Conservation (phyloP, 1,139 yeast genomes). For the Taphrina pruni region DNA sequence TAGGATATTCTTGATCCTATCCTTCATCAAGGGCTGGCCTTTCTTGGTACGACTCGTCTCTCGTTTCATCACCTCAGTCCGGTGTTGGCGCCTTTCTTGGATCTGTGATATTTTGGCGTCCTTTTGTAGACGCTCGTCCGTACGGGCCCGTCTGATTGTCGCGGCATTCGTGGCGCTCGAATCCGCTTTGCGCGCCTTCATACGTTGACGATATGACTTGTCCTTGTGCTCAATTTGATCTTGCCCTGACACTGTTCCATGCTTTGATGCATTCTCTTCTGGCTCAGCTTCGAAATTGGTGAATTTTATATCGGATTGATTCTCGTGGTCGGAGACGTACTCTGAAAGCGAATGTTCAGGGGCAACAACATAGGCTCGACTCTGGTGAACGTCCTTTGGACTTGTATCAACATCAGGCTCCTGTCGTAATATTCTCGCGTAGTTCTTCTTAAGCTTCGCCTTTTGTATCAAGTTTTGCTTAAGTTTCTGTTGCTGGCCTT, state of each 20-base stretch:
- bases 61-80: constrained; percentile 20
- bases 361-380: background rate
- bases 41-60: constrained; percentile 31
- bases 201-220: constrained; percentile 16
- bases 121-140: constrained; percentile 4
- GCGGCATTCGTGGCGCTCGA: constrained; percentile 7
- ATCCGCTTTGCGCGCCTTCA: constrained; percentile 15
- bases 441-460: constrained; percentile 38
- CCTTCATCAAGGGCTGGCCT: constrained; percentile 39
- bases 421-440: constrained; percentile 30
- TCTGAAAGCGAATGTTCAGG: background rate
- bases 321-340: background rate
- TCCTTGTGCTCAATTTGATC: background rate
- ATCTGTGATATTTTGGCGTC: constrained; percentile 1
- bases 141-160: background rate
- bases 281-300: constrained; percentile 1
- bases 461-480: constrained; percentile 33
- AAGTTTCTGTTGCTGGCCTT: constrained; percentile 25
- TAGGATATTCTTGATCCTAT: constrained; percentile 34
- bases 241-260: background rate
- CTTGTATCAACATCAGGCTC: background rate
- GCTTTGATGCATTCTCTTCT: background rate
- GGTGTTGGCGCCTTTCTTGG: constrained; percentile 11
- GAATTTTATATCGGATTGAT: background rate
- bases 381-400: background rate